Base-by-base conservation (phyloP, 1,139 yeast species). In the Taiozyma sp. region DNA sequence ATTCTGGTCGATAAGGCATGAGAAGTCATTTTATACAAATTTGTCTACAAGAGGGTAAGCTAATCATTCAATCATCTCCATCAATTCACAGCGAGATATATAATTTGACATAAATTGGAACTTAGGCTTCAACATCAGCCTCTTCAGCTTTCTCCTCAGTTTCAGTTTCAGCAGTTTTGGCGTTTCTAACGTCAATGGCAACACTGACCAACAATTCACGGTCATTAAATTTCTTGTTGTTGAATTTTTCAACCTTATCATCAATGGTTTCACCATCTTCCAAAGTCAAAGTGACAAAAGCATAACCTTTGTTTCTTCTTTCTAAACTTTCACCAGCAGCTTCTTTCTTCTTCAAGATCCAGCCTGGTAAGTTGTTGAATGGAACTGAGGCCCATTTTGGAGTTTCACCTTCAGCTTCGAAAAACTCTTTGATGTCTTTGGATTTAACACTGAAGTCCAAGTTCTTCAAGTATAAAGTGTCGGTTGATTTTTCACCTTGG, bases 381-480 rank as follows among this genome's bases (percentile, higher is more conserved):
- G 88, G 87, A 41, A 82, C 79, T 54, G 79, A 80, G 52, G 80
- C 73, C 82, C 81, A 78, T 56, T 69, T 68, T 21, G 84, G 82
- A 51, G 73, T 70, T 43, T 62, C 64, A 32, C 62, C 65, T 32
- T 62, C 49, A 10, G 73, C 77, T 53, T 71, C 68, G 63, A 81
- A 76, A 53, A 75, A 69, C 32, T 67, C 69, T 51, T 62, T 68
- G 58, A 83, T 68, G 41, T 75, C 74, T 49, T 74, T 71, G 40
- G 71, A 70, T 50, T 72, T 74, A 19, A 73, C 76, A 52, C 69
- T 70, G 60, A 75, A 76, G 58, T 78, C 81, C 61, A 82, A 71
- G 60, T 81, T 81, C 53, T 83, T 80, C 59, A 83, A 70, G 65
- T 81, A 81, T 30, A 81, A 68, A 8, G 87, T 81, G 54, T 75